Evolutionary conservation across 495 filamentous ascomycete species (phyloP).

Genomic region (Aspergillus homomorphus): DNA sequence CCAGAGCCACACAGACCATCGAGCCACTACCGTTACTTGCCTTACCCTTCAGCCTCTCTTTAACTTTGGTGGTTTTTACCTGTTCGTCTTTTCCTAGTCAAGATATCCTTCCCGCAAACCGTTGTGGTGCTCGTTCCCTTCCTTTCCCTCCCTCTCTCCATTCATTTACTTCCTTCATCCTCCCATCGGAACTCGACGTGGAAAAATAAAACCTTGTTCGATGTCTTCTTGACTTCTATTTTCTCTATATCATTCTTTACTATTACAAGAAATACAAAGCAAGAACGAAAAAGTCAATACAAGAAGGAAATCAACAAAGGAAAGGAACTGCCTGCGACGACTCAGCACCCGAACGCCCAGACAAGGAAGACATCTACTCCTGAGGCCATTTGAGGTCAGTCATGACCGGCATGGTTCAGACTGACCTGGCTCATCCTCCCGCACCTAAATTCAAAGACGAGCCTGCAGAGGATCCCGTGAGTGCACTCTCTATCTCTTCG

Average conservation of each 20-base stretch:
- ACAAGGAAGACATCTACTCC: slow-evolving; percentile 8
- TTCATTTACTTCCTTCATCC: not conserved
- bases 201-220: not conserved
- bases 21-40: slow-evolving; percentile 22
- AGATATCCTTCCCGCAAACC: slow-evolving; percentile 12
- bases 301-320: not conserved
- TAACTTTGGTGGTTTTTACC: slow-evolving; percentile 13
- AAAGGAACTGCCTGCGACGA: slow-evolving; percentile 7
- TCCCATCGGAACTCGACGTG: slow-evolving; percentile 10
- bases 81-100: slow-evolving; percentile 12
- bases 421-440: slow-evolving; percentile 40
- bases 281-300: not conserved
- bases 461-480: slow-evolving; percentile 41
- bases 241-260: not conserved
- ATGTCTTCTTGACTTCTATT: not conserved
- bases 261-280: not conserved
- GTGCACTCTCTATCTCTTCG: slow-evolving; percentile 21
- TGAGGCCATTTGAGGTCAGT: slow-evolving; percentile 26
- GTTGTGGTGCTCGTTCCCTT: slow-evolving; percentile 3
- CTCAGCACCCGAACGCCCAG: slow-evolving; percentile 7
- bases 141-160: slow-evolving; percentile 8
- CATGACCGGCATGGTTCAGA: slow-evolving; percentile 49
- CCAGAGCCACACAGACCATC: slow-evolving; percentile 21
- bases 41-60: slow-evolving; percentile 17
- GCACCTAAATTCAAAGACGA: slow-evolving; percentile 45